These are phyloP conservation scores for Leccinum ochraceum DNA, from an alignment of 768 basidiomycete species.

Conservation along the genomic window DNA sequence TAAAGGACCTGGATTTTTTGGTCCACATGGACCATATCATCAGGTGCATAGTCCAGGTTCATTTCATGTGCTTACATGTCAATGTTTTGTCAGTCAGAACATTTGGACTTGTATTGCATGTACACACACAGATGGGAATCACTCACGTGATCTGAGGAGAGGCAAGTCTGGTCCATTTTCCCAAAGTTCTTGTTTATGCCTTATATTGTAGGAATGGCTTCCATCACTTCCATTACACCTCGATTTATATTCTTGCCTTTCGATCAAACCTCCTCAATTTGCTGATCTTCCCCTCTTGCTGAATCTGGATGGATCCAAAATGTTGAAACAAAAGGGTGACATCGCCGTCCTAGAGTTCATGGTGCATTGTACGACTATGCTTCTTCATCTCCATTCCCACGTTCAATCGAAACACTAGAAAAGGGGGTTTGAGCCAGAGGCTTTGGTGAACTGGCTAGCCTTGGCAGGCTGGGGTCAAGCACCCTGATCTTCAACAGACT, in stretches of 20 bases:
- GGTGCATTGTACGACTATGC: conserved; percentile 42
- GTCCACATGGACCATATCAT: conserved; percentile 81
- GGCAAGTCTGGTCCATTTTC: conserved; percentile 41
- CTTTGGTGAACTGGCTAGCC: conserved; percentile 91
- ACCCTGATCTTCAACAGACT: conserved; percentile 35
- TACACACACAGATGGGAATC: conserved; percentile 87
- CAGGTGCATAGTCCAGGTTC: conserved; percentile 51
- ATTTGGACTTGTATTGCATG: conserved; percentile 78
- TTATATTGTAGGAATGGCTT: conserved; percentile 80
- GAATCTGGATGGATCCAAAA: conserved; percentile 89
- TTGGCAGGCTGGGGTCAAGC: conserved; percentile 89
- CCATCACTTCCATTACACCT: conserved; percentile 91
- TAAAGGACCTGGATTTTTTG: conserved; percentile 74
- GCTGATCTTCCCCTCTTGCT: conserved; percentile 90
- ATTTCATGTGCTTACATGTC: background rate
- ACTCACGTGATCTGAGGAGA: conserved; percentile 95
- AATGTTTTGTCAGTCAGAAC: conserved; percentile 67
- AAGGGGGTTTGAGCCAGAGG: conserved; percentile 87
- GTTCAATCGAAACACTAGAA: conserved; percentile 46
- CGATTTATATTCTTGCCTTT: conserved; percentile 81
- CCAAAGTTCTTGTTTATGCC: background rate
- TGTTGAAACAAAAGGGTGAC: conserved; percentile 93
- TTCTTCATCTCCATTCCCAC: background rate
- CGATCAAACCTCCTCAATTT: conserved; percentile 72
- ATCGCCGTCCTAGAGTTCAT: conserved; percentile 86